These are phyloP conservation scores for Backusella psychrophila DNA, from an alignment of 192 early-diverging fungal genomes.

Conservation along the genomic window DNA sequence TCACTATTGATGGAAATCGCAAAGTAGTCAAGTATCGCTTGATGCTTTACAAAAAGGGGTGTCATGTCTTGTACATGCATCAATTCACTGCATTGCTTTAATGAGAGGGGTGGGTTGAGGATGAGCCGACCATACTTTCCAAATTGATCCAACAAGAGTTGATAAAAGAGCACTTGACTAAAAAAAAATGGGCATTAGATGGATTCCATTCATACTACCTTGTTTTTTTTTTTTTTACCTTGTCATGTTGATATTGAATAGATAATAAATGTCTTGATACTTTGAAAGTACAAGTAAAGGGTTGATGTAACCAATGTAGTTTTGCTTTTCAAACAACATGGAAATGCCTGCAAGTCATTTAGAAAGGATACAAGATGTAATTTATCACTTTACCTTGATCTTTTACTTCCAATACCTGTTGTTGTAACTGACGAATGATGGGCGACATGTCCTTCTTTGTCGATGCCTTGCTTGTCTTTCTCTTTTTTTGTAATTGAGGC, in stretches of 20 bases:
- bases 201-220: too few relatives aligned
- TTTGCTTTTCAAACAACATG: neutral
- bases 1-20: neutral
- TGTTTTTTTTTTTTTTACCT: neutral
- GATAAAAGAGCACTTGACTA: conserved; percentile 17
- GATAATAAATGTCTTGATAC: neutral
- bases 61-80: neutral
- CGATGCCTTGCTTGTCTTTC: neutral
- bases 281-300: neutral
- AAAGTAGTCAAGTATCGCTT: neutral
- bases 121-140: neutral
- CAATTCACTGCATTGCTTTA: neutral
- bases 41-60: neutral
- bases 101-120: conserved; percentile 1
- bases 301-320: neutral
- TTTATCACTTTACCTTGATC: neutral
- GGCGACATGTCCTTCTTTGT: neutral
- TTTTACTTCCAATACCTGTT: neutral
- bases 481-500: neutral
- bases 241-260: neutral
- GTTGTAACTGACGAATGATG: neutral
- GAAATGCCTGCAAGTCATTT: neutral
- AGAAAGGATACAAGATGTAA: too few relatives aligned
- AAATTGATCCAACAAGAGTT: neutral
- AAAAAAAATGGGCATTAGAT: too few relatives aligned